Percentiles rank a stretch among this genome's conserved stretches.
Evolutionary conservation across 164 flowering plant genomes (phyloP).

Genomic region (Kalanchoe fedtschenkoi): DNA sequence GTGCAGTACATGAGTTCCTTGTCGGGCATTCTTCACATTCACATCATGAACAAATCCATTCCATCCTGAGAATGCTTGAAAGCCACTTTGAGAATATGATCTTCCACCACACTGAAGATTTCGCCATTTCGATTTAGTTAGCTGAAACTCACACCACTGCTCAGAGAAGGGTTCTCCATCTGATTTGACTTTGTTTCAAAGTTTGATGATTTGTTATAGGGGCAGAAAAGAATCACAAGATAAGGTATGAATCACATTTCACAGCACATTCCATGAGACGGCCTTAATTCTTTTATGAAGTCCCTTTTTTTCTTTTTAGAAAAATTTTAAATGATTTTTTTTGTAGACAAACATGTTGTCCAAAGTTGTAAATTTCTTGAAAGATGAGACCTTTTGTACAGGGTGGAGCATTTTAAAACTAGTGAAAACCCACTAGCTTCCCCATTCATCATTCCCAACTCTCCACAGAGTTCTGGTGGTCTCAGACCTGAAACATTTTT

Average conservation of each 20-base stretch:
- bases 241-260: too few relatives aligned
- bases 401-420: constrained; percentile 13
- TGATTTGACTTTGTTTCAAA: too few relatives aligned
- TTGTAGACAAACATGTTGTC: constrained; percentile 2
- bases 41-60: constrained; percentile 1
- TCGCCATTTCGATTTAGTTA: not conserved
- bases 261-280: too few relatives aligned
- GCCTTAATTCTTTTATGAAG: too few relatives aligned
- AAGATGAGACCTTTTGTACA: constrained; percentile 17
- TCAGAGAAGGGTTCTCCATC: too few relatives aligned
- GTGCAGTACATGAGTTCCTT: constrained; percentile 13
- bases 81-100: constrained; percentile 6
- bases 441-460: constrained; percentile 7
- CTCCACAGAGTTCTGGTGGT: not conserved
- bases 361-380: constrained; percentile 10
- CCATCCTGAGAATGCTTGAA: constrained; percentile 12
- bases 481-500: not conserved
- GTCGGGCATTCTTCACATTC: constrained; percentile 10
- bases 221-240: too few relatives aligned
- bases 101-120: not conserved
- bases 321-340: not conserved
- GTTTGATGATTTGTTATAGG: too few relatives aligned
- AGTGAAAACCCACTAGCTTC: constrained; percentile 13
- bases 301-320: too few relatives aligned
- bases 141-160: too few relatives aligned